phyloP scores from a whole-genome alignment of 805 yeast genomes.

The Komagataella phaffii region DNA sequence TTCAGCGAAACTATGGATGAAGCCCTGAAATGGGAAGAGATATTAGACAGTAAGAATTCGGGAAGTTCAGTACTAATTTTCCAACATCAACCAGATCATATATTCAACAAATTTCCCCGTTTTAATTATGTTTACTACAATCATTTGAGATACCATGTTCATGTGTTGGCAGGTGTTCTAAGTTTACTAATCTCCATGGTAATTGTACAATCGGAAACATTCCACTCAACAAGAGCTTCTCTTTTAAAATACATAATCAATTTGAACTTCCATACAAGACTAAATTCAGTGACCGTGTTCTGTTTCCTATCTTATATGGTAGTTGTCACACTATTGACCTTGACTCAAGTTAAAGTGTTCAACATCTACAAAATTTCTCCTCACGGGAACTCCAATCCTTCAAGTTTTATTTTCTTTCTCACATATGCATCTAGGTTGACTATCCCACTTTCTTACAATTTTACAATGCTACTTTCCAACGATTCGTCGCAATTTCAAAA shows the following conservation, averaged over 20 bases:
- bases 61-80: not conserved
- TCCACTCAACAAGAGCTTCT: constrained; percentile 57
- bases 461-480: constrained; percentile 45
- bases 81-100: not conserved
- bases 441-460: constrained; percentile 71
- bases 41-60: not conserved
- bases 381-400: constrained; percentile 57
- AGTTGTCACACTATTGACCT: constrained; percentile 47
- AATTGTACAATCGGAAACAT: constrained; percentile 59
- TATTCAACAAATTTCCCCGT: constrained; percentile 21
- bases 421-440: constrained; percentile 74
- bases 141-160: constrained; percentile 29
- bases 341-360: constrained; percentile 57
- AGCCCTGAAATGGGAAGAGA: not conserved
- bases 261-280: constrained; percentile 8
- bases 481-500: constrained; percentile 42
- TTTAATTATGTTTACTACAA: constrained; percentile 26
- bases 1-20: not conserved
- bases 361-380: constrained; percentile 62
- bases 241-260: constrained; percentile 34
- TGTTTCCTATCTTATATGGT: constrained; percentile 49
- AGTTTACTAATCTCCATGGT: constrained; percentile 33
- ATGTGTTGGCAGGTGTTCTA: constrained; percentile 27
- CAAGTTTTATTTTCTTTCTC: constrained; percentile 63
- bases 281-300: constrained; percentile 6